Conservation (phyloP, 495 filamentous ascomycete species). For the Aspergillus sparsus region DNA sequence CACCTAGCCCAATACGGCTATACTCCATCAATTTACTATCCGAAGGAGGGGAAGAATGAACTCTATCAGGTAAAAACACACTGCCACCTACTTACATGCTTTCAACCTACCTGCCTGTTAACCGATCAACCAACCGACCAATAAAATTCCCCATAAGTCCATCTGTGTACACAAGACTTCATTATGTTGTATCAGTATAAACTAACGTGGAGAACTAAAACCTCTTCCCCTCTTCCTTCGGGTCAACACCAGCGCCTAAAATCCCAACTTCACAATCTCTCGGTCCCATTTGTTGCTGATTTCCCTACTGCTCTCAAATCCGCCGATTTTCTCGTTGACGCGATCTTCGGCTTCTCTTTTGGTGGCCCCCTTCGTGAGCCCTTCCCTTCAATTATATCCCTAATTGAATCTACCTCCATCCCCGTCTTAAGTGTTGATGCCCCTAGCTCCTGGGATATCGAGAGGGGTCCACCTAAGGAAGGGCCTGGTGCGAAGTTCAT, state of each 20-base stretch:
- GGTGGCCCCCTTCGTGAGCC: conserved; percentile 89
- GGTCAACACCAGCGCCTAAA: conserved; percentile 60
- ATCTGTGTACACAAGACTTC: neutral
- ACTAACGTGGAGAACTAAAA: neutral
- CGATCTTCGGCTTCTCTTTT: conserved; percentile 97
- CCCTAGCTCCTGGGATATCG: conserved; percentile 91
- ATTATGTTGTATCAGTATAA: neutral
- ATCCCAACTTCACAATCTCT: conserved; percentile 79
- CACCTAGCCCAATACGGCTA: conserved; percentile 96
- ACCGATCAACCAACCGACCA: no score
- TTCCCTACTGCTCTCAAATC: conserved; percentile 65
- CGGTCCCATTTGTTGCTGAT: conserved; percentile 82
- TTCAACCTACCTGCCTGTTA: no score
- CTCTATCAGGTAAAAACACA: conserved; percentile 66
- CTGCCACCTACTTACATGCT: no score
- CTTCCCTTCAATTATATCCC: conserved; percentile 76
- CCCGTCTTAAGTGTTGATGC: conserved; percentile 89
- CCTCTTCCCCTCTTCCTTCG: no score
- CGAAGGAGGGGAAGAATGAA: conserved; percentile 85
- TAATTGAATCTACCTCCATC: conserved; percentile 67
- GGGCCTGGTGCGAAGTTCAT: conserved; percentile 80
- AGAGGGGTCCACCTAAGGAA: conserved; percentile 73
- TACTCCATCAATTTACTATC: conserved; percentile 86
- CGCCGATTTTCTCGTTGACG: conserved; percentile 82
- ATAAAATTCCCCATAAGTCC: neutral